Evolutionary conservation across 805 yeast species (phyloP).

Genomic region (Candida namnaoensis): DNA sequence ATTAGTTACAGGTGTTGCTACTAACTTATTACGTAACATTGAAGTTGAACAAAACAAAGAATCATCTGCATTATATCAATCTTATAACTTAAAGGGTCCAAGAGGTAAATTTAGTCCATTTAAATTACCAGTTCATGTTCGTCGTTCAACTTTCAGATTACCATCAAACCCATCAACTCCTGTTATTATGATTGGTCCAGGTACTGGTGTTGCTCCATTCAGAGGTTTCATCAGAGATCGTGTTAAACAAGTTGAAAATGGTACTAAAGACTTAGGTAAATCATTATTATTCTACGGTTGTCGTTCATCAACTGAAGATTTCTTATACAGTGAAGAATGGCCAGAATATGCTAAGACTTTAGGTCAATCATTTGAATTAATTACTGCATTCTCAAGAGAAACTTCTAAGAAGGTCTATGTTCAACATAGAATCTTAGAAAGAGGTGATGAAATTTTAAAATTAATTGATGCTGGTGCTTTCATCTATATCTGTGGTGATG

Average conservation of each 20-base stretch:
- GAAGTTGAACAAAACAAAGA: slow-evolving; percentile 49
- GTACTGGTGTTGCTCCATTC: slow-evolving; percentile 98
- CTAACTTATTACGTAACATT: slow-evolving; percentile 75
- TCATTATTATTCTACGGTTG: slow-evolving; percentile 81
- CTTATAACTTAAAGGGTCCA: slow-evolving; percentile 81
- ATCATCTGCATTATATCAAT: slow-evolving; percentile 33
- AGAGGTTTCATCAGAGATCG: slow-evolving; percentile 92
- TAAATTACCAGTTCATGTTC: slow-evolving; percentile 83
- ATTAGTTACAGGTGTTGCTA: slow-evolving; percentile 67
- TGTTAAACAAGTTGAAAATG: slow-evolving; percentile 40
- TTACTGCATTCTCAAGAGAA: slow-evolving; percentile 85
- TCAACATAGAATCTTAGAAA: slow-evolving; percentile 63
- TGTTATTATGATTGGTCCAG: slow-evolving; percentile 91
- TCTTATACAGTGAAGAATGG: slow-evolving; percentile 88
- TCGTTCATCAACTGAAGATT: slow-evolving; percentile 73
- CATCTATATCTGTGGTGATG: slow-evolving; percentile 96
- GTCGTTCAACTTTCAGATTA: slow-evolving; percentile 90
- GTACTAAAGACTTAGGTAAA: slow-evolving; percentile 55
- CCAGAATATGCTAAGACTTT: slow-evolving; percentile 52
- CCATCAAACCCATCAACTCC: slow-evolving; percentile 83
- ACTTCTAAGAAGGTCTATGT: slow-evolving; percentile 62
- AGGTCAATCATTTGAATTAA: slow-evolving; percentile 52
- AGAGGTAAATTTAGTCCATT: slow-evolving; percentile 36
- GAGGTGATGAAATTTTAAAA: slow-evolving; percentile 29
- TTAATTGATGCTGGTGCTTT: slow-evolving; percentile 69